phyloP scores from a whole-genome alignment of 83 land plant species.

The Picea mariana region DNA sequence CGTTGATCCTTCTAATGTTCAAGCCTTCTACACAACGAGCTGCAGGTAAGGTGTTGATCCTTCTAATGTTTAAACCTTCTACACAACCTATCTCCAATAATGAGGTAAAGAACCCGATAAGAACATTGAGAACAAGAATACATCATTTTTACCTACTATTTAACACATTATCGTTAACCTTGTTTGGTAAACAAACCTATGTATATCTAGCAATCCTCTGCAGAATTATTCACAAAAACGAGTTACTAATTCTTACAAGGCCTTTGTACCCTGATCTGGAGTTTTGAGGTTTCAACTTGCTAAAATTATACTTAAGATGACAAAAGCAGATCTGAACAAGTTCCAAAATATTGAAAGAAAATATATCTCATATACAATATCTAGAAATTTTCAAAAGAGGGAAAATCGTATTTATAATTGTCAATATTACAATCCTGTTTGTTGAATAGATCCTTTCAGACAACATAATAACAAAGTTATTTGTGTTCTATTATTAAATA shows the following conservation, averaged over 20 bases:
- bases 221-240: no score
- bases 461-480: not conserved
- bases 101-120: not conserved
- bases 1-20: no score
- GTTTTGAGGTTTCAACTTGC: not conserved
- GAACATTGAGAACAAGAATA: not conserved
- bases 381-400: not conserved
- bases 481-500: not conserved
- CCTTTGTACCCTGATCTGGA: not conserved
- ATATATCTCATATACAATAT: not conserved
- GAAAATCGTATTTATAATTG: not conserved
- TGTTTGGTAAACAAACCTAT: not conserved
- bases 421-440: not conserved
- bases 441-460: not conserved
- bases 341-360: not conserved
- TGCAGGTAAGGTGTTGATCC: not conserved
- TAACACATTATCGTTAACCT: not conserved
- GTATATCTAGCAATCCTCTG: no score
- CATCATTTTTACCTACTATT: not conserved
- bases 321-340: not conserved
- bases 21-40: no score
- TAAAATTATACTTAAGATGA: not conserved
- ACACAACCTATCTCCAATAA: not conserved
- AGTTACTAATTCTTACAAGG: not conserved
- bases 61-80: not conserved